Percentiles rank a stretch among this genome's conserved stretches.
These are phyloP conservation scores for Calonectria crousiana DNA, from an alignment of 2,329 filamentous ascomycete genomes.

Conservation along the genomic window DNA sequence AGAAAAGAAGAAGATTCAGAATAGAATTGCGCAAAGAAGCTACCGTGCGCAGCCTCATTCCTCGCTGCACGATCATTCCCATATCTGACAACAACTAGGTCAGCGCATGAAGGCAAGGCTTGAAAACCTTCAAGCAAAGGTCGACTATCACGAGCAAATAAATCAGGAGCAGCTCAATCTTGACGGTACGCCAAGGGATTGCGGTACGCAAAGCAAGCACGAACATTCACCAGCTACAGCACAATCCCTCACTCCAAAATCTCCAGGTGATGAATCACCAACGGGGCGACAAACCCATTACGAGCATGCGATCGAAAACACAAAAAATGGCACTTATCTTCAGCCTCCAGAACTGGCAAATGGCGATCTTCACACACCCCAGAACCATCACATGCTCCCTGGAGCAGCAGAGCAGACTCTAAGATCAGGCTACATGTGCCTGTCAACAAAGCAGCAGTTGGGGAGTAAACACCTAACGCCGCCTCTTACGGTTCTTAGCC, in stretches of 20 bases:
- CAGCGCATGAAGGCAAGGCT: conserved; percentile 20
- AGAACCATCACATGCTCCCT: neutral
- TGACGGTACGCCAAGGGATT: neutral
- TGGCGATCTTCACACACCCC: neutral
- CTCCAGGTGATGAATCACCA: neutral
- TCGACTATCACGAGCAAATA: conserved; percentile 21
- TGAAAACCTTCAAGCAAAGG: conserved; percentile 15
- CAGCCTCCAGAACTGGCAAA: neutral
- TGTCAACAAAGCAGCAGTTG: conserved; percentile 2
- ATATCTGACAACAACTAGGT: conserved; percentile 3
- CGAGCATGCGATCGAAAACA: neutral
- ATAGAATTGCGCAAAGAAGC: conserved; percentile 20
- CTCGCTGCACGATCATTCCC: neutral
- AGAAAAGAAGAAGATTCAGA: conserved; percentile 21
- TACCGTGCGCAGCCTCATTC: neutral
- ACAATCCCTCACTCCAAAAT: conserved; percentile 13
- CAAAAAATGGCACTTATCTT: neutral
- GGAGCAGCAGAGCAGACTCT: neutral
- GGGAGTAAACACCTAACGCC: neutral
- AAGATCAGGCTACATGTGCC: conserved; percentile 3
- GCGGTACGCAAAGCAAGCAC: neutral
- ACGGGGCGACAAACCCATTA: neutral
- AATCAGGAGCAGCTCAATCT: conserved; percentile 3
- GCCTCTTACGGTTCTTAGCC: neutral
- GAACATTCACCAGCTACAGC: neutral